A percentile compares a stretch with the other conserved stretches of the same genome.
These are phyloP conservation scores for Cerioporus squamosus DNA, from an alignment of 1,284 basidiomycete species.

Conservation along the genomic window DNA sequence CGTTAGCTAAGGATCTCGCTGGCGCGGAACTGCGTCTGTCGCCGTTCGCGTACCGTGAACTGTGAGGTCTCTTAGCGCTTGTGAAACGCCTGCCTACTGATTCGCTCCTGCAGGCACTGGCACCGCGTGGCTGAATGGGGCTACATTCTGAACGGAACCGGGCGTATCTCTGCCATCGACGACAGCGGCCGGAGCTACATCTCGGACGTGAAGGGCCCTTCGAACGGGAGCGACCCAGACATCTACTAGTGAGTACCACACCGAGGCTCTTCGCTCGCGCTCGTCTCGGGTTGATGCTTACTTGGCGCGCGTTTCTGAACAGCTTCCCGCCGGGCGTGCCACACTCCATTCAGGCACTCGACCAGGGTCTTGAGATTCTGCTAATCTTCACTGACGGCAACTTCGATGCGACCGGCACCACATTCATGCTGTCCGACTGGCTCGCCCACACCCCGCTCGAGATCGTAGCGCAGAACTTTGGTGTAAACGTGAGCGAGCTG, in stretches of 20 bases:
- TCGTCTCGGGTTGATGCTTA: background rate
- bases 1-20: conserved; percentile 35
- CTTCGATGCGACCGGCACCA: conserved; percentile 34
- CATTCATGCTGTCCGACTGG: conserved; percentile 36
- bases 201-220: conserved; percentile 30
- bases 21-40: conserved; percentile 45
- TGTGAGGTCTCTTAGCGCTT: conserved; percentile 10
- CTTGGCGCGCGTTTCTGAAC: background rate
- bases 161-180: conserved; percentile 32
- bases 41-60: conserved; percentile 37
- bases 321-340: conserved; percentile 34
- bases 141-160: conserved; percentile 32
- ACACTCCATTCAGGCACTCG: conserved; percentile 34
- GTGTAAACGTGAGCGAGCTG: conserved; percentile 27
- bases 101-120: conserved; percentile 27
- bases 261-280: too few species aligned
- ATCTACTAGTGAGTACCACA: conserved; percentile 29
- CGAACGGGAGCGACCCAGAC: conserved; percentile 29
- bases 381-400: conserved; percentile 35
- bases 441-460: conserved; percentile 34
- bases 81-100: conserved; percentile 7
- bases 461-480: conserved; percentile 34
- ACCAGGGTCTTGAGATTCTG: conserved; percentile 32
- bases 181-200: conserved; percentile 29
- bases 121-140: conserved; percentile 37